Percentiles rank a stretch among this genome's conserved stretches.
These are phyloP conservation scores for Nicotiana benthamiana DNA, from an alignment of 257 asterid genomes.

Conservation along the genomic window DNA sequence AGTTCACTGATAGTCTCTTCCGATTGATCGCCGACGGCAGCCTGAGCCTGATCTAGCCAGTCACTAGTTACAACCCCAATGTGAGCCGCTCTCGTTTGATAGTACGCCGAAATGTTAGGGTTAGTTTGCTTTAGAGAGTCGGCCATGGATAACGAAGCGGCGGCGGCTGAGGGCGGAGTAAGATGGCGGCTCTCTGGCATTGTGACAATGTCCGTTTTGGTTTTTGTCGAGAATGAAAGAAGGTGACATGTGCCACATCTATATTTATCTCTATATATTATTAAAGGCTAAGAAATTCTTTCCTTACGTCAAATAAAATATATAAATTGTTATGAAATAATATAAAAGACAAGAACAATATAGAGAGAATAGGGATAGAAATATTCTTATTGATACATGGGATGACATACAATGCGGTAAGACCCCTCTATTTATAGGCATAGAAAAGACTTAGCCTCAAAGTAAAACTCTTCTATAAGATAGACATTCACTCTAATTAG, in stretches of 20 bases:
- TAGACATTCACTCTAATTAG: too few species aligned
- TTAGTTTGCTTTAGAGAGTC: constrained; percentile 38
- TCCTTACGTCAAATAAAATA: too few species aligned
- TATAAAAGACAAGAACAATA: too few species aligned
- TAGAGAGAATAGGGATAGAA: too few species aligned
- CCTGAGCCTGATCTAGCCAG: constrained; percentile 89
- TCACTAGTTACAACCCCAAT: constrained; percentile 86
- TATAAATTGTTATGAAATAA: too few species aligned
- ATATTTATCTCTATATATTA: too few species aligned
- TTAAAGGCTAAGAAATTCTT: too few species aligned
- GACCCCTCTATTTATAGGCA: too few species aligned
- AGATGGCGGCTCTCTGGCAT: constrained; percentile 25
- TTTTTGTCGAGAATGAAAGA: constrained; percentile 39
- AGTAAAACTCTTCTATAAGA: too few species aligned
- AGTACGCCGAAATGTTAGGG: constrained; percentile 57
- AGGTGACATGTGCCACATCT: constrained; percentile 49
- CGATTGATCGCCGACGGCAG: constrained; percentile 37
- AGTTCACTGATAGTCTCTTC: constrained; percentile 30
- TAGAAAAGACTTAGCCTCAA: too few species aligned
- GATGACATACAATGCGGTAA: too few species aligned
- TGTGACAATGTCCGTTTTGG: constrained; percentile 26
- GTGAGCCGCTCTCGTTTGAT: constrained; percentile 87
- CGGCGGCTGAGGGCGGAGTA: constrained; percentile 20
- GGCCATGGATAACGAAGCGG: constrained; percentile 28
- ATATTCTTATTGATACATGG: too few species aligned